Evolutionary conservation across 1,139 yeast genomes (phyloP), one percentile per base, ranked within the genome.

Genomic region (Geotrichum candidum): DNA sequence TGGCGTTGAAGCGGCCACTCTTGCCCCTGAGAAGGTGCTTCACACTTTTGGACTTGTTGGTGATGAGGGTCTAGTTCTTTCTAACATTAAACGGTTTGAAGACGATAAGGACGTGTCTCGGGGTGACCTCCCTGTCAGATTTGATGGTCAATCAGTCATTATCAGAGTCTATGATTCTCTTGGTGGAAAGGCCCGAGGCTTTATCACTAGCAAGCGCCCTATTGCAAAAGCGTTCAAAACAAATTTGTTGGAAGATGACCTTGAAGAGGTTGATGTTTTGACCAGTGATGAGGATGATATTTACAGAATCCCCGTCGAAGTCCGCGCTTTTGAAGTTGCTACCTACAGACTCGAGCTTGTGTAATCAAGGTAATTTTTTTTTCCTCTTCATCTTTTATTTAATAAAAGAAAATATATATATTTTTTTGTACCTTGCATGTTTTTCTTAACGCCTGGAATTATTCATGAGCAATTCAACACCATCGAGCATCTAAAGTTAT

Each of bases 61-160:
- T 27, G 84, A 81, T 61, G 76, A 76, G 13, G 84, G 85, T 60
- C 77, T 91, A 64, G 80, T 91, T 11, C 76, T 94, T 63, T 85
- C 95, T 10, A 87, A 90, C 65, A 75, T 94, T 60, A 94, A 94
- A 76, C 83, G 97, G 69, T 91, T 90, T 29, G 98, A 92, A 71
- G 92, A 89, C 71, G 97, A 92, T 71, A 77, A 73, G 50, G 88
- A 82, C 60, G 72, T 74, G 63, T 70, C 74, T 15, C 65, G 68
- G 4, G 77, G 77, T 10, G 65, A 67, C 57, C 63, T 83, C 58
- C 82, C 83, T 7, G 74, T 77, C 35, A 70, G 73, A 35, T 82
- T 81, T 41, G 77, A 78, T 54, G 64, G 68, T 51, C 69, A 68
- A 60, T 71, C 72, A 38, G 76, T 90, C 51, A 79, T 91, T 45